A percentile compares a stretch with the other conserved stretches of the same genome.
These are phyloP conservation scores for Trichoderma sp. DNA, from an alignment of 2,329 filamentous ascomycete species.

Conservation along the genomic window DNA sequence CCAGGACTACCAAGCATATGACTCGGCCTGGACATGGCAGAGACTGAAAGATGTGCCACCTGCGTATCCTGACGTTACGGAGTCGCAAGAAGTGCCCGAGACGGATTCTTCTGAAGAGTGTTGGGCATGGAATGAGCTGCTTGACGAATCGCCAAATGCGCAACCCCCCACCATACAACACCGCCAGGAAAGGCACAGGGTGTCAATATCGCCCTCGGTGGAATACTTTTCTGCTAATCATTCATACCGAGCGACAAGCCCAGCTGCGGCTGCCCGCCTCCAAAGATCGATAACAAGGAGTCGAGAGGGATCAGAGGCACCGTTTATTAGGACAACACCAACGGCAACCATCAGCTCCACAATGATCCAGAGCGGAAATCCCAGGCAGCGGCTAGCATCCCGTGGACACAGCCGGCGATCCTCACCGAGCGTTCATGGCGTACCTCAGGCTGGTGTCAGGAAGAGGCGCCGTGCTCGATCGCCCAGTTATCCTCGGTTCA, in stretches of 20 bases:
- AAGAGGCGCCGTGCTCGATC: constrained; percentile 58
- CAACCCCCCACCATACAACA: constrained; percentile 44
- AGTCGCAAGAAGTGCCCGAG: constrained; percentile 52
- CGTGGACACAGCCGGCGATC: constrained; percentile 36
- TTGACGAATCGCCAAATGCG: constrained; percentile 56
- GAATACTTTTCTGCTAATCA: constrained; percentile 27
- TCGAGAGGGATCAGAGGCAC: constrained; percentile 43
- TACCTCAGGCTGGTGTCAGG: constrained; percentile 33
- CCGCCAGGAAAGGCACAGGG: constrained; percentile 40
- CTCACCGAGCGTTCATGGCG: constrained; percentile 31
- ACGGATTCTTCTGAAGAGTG: constrained; percentile 62
- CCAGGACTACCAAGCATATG: constrained; percentile 56
- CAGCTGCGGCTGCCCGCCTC: constrained; percentile 34
- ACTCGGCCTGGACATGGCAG: constrained; percentile 68
- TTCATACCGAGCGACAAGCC: constrained; percentile 22
- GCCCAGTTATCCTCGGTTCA: constrained; percentile 52
- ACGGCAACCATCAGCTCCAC: constrained; percentile 43
- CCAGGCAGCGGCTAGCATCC: constrained; percentile 47
- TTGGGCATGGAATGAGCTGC: constrained; percentile 64
- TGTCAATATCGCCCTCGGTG: constrained; percentile 43
- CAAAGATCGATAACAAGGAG: constrained; percentile 41
- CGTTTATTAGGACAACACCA: constrained; percentile 51
- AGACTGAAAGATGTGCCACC: constrained; percentile 61
- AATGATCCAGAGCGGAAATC: constrained; percentile 32
- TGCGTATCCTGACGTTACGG: constrained; percentile 46